These are phyloP conservation scores for Penicillium antarcticum DNA, from an alignment of 495 filamentous ascomycete genomes.

Conservation along the genomic window DNA sequence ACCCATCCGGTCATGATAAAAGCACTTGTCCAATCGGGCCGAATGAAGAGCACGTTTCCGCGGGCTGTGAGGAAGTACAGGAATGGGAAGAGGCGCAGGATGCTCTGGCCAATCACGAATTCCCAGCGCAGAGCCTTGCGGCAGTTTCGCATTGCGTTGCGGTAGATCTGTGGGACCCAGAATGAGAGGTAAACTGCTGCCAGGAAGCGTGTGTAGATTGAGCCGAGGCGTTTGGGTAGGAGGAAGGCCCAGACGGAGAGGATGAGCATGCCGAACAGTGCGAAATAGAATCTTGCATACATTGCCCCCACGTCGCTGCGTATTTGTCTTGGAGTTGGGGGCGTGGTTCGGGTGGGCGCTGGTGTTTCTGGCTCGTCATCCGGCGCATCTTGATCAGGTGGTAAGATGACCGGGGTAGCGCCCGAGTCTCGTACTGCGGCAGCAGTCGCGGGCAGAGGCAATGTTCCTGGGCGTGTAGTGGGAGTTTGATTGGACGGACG, in stretches of 20 bases:
- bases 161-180: slow-evolving; percentile 86
- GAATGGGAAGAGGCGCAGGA: slow-evolving; percentile 72
- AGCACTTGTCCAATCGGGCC: slow-evolving; percentile 62
- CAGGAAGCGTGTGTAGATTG: slow-evolving; percentile 65
- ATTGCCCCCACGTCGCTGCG: slow-evolving; percentile 66
- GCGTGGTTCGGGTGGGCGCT: slow-evolving; percentile 23
- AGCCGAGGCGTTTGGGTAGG: slow-evolving; percentile 67
- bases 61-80: slow-evolving; percentile 72
- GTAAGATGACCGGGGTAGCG: slow-evolving; percentile 69
- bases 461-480: slow-evolving; percentile 35
- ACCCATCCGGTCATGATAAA: slow-evolving; percentile 70
- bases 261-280: slow-evolving; percentile 67
- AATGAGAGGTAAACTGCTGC: slow-evolving; percentile 77
- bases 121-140: slow-evolving; percentile 83
- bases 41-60: slow-evolving; percentile 78
- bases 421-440: slow-evolving; percentile 39
- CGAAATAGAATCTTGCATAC: slow-evolving; percentile 73
- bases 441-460: slow-evolving; percentile 65
- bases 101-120: slow-evolving; percentile 80
- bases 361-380: slow-evolving; percentile 31
- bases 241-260: slow-evolving; percentile 70
- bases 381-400: slow-evolving; percentile 76
- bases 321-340: slow-evolving; percentile 36
- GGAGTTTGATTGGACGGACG: slow-evolving; percentile 27
- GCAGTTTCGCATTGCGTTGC: slow-evolving; percentile 88